phyloP scores from a whole-genome alignment of 1,284 basidiomycete species.

The Pterulicium gracile region DNA sequence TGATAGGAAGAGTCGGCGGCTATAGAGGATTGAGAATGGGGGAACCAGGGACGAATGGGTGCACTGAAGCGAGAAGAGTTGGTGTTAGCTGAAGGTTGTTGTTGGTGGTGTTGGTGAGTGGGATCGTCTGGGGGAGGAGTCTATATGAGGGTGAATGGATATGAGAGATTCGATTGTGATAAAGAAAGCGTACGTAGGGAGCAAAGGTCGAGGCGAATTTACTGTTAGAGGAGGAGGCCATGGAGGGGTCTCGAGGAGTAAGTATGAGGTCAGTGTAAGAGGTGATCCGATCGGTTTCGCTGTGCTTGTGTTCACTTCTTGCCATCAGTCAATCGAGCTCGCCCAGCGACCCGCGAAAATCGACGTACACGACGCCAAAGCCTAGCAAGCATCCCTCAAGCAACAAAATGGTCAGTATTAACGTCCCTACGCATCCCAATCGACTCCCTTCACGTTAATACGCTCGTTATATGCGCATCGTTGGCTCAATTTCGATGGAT shows the following conservation, averaged over 20 bases:
- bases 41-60: constrained; percentile 47
- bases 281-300: no score
- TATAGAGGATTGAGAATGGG: constrained; percentile 24
- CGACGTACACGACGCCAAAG: no score
- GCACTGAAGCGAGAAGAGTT: constrained; percentile 17
- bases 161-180: constrained; percentile 3
- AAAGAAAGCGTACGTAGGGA: constrained; percentile 35
- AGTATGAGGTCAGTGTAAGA: no score
- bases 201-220: constrained; percentile 30
- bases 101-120: constrained; percentile 12
- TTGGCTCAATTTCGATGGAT: no score
- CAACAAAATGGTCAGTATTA: background rate
- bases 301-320: no score
- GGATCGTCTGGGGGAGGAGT: constrained; percentile 52
- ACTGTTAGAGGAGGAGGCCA: no score
- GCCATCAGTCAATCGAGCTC: no score
- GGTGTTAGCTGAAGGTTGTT: constrained; percentile 9
- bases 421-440: no score
- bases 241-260: no score
- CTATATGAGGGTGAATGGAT: constrained; percentile 19
- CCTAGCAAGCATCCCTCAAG: background rate
- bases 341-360: no score
- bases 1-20: constrained; percentile 46
- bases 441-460: no score
- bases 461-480: no score